Base-by-base conservation (phyloP, 768 basidiomycete species). In the Mycena indigotica region DNA sequence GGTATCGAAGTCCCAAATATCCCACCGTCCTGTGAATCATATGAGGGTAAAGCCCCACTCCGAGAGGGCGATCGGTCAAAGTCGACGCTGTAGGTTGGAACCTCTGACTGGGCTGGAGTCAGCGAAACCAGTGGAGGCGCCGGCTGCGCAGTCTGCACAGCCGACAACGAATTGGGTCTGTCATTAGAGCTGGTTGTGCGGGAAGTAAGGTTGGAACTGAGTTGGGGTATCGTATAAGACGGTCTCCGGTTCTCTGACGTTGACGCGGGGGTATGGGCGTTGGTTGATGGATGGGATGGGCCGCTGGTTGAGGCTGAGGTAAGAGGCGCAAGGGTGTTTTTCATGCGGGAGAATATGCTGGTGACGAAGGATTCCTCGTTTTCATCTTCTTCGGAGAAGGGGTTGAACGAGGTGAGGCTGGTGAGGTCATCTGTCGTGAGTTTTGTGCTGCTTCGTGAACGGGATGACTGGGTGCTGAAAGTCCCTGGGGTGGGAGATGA, bases 381-480 rank as follows among this genome's bases (percentile, higher is more conserved):
- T 72, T 94, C 93, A 68, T 94, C 92, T 69, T 95, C 93, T 68
- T 93, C 91, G n/a, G 89, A 85, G 76, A 93, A 95, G 5, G 91
- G 91, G 69, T 94, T 94, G 79, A 89, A 93, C 50, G 90, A 90
- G 26, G 93, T 95, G 55, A 95, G 74, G 67, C 85, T 84, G 44
- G 82, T 80, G 41, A 87, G 28, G 45, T 63, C 80, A 77, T 91
- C 91, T 66, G 80, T 78, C 30, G 67, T 65, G 50, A 87, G 70
- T 65, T 80, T 86, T 28, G 81, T 80, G 70, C 80, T 85, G 70
- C 84, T 85, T 63, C 85, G 80, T 13, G 87, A 88, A 67, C 85
- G 77, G 21, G 81, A 83, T 12, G 82, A 80, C 17, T 75, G 74
- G 16, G 75, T 73, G 55, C 73, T 78, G 50, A 74, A 65, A 6